These are phyloP conservation scores for Penicillium digitatum DNA, from an alignment of 2,329 filamentous ascomycete genomes.

Conservation along the genomic window DNA sequence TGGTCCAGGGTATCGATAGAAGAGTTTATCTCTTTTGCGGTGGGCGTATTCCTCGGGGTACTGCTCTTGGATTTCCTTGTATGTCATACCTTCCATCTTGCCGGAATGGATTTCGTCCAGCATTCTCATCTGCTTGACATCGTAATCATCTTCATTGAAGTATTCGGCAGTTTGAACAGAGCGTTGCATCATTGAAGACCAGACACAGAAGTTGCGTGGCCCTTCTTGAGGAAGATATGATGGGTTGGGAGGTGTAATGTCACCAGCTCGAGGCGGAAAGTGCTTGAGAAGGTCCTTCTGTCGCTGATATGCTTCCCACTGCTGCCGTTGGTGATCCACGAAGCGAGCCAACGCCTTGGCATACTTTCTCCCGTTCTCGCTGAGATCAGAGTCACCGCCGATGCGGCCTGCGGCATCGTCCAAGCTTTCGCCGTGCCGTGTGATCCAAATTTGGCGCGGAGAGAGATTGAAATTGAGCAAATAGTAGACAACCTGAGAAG, in stretches of 20 bases:
- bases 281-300: conserved; percentile 70
- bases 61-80: conserved; percentile 77
- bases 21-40: conserved; percentile 80
- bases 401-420: conserved; percentile 88
- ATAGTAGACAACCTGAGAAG: conserved; percentile 88
- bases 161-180: conserved; percentile 82
- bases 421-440: conserved; percentile 82
- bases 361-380: conserved; percentile 73
- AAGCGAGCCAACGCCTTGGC: conserved; percentile 76
- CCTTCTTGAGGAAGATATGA: conserved; percentile 60
- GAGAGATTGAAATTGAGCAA: conserved; percentile 95
- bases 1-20: conserved; percentile 93
- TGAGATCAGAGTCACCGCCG: conserved; percentile 83
- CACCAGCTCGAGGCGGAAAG: conserved; percentile 86
- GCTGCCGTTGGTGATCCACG: conserved; percentile 71
- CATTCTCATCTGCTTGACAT: conserved; percentile 97
- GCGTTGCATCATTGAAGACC: conserved; percentile 94
- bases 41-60: conserved; percentile 77
- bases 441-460: conserved; percentile 96
- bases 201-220: conserved; percentile 89
- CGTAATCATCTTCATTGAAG: conserved; percentile 94
- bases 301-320: conserved; percentile 79
- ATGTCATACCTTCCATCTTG: conserved; percentile 90
- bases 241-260: conserved; percentile 91
- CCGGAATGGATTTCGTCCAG: conserved; percentile 94